Conservation (phyloP, 371 early-diverging fungal genomes). For the Actinomucor elegans region DNA sequence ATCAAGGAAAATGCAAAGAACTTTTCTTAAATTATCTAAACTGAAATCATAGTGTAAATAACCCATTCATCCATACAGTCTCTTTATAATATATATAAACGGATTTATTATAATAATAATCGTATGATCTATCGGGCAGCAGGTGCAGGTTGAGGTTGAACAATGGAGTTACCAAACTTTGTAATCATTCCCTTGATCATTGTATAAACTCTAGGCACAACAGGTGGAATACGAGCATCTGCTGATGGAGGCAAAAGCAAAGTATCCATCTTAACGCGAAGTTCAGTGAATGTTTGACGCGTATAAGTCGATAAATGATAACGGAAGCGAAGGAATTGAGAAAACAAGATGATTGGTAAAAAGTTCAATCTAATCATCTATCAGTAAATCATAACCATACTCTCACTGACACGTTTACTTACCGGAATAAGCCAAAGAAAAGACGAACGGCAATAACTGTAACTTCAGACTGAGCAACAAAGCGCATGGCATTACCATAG, state of each 20-base stretch:
- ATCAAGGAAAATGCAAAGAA: slow-evolving; percentile 27
- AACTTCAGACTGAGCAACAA: slow-evolving; percentile 81
- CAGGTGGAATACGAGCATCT: slow-evolving; percentile 58
- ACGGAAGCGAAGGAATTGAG: slow-evolving; percentile 86
- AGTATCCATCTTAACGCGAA: slow-evolving; percentile 55
- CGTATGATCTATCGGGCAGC: slow-evolving; percentile 11
- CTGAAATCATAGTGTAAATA: slow-evolving; percentile 2
- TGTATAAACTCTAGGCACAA: slow-evolving; percentile 56
- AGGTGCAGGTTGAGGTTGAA: slow-evolving; percentile 46
- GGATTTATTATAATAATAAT: background rate
- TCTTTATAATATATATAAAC: background rate
- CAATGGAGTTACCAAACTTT: slow-evolving; percentile 58
- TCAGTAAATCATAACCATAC: background rate
- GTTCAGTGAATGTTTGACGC: slow-evolving; percentile 59
- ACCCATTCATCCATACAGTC: background rate
- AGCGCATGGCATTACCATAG: slow-evolving; percentile 69
- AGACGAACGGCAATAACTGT: slow-evolving; percentile 73
- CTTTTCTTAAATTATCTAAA: slow-evolving; percentile 9
- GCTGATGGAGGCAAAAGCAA: slow-evolving; percentile 56
- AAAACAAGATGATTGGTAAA: slow-evolving; percentile 76
- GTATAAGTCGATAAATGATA: slow-evolving; percentile 74
- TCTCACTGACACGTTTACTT: slow-evolving; percentile 20
- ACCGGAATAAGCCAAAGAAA: slow-evolving; percentile 67
- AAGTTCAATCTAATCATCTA: slow-evolving; percentile 56
- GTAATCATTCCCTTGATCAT: slow-evolving; percentile 51